phyloP scores from a whole-genome alignment of 129 eudicot species.

The Heracleum sosnowskyi region DNA sequence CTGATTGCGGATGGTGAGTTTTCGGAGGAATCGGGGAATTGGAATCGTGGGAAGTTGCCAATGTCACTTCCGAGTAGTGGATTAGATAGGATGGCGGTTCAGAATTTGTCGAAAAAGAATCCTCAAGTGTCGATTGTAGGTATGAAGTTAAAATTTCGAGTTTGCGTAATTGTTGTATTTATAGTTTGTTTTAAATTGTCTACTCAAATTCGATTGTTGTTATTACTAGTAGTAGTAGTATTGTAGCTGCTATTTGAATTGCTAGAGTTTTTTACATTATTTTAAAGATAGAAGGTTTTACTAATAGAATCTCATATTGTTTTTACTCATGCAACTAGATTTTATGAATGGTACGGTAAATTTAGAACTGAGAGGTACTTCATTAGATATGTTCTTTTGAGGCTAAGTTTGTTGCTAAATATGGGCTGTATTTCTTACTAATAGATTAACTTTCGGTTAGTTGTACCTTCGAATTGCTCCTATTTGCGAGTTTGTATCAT shows the following conservation, averaged over 20 bases:
- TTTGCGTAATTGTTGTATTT: not conserved
- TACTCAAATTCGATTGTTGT: not conserved
- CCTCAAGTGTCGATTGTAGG: constrained; percentile 11
- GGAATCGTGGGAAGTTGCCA: constrained; percentile 36
- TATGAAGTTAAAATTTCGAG: not conserved
- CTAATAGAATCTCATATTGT: not conserved
- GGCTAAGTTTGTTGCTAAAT: not conserved
- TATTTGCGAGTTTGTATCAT: not conserved
- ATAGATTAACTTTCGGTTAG: not conserved
- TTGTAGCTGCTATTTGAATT: not conserved
- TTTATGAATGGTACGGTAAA: not conserved
- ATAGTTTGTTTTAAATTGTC: not conserved
- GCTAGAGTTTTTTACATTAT: not conserved
- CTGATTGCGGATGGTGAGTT: constrained; percentile 38
- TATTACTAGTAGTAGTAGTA: not conserved
- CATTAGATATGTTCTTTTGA: not conserved
- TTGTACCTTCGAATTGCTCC: not conserved
- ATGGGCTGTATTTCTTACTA: not conserved
- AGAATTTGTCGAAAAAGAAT: constrained; percentile 14
- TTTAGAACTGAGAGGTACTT: not conserved
- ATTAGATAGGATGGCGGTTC: constrained; percentile 13
- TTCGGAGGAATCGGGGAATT: constrained; percentile 47
- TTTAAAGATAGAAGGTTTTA: not conserved
- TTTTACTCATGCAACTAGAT: not conserved
- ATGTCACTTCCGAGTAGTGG: constrained; percentile 33